phyloP scores from a whole-genome alignment of 2,329 filamentous ascomycete genomes.

The Ceratocystis ficicola region DNA sequence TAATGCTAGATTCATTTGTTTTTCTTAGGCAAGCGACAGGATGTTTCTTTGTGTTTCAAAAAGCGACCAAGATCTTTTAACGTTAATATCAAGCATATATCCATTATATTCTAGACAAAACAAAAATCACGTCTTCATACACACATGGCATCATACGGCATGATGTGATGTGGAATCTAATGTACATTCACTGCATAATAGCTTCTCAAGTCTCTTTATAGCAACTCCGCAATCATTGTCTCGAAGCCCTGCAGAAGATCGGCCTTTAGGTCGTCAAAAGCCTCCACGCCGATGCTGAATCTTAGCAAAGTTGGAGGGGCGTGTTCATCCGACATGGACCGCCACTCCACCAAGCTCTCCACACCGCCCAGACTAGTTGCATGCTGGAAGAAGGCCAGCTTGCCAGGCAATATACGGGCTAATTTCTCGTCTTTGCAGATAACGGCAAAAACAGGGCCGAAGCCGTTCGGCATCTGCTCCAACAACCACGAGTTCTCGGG shows the following conservation, averaged over 20 bases:
- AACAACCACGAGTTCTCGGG: conserved; percentile 55
- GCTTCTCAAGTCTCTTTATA: background rate
- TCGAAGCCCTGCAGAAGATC: conserved; percentile 60
- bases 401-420: conserved; percentile 62
- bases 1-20: background rate
- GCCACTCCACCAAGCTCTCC: conserved; percentile 94
- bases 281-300: conserved; percentile 78
- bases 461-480: conserved; percentile 84
- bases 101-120: background rate
- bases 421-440: conserved; percentile 46
- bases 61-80: background rate
- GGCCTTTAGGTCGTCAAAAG: conserved; percentile 66
- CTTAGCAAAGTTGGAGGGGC: conserved; percentile 64
- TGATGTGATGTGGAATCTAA: too few species aligned
- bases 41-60: background rate
- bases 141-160: background rate
- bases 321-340: conserved; percentile 67
- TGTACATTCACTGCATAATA: background rate
- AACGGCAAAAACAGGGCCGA: conserved; percentile 76
- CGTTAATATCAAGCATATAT: background rate
- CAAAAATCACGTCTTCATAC: too few species aligned
- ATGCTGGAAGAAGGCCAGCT: conserved; percentile 76
- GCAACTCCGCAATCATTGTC: conserved; percentile 35
- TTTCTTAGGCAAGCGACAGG: conserved; percentile 2
- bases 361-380: conserved; percentile 89